A percentile compares a stretch with the other conserved stretches of the same genome.
Conservation (phyloP, 371 early-diverging fungal genomes). For the Blastocladiella emersonii region DNA sequence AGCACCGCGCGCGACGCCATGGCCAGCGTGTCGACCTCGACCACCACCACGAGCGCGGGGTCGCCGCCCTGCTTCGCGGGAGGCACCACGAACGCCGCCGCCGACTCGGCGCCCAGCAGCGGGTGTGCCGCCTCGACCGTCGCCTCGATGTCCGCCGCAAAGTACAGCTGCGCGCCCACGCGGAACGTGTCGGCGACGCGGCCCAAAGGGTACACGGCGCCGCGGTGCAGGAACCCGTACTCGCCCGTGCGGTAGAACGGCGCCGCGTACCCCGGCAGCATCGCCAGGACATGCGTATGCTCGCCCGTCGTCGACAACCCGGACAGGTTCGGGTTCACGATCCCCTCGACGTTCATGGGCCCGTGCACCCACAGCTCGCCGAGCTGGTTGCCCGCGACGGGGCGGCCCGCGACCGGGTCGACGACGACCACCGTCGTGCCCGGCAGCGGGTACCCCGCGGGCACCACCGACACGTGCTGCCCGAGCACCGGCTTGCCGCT, state of each 20-base stretch:
- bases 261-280: not conserved
- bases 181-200: not conserved
- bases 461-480: not conserved
- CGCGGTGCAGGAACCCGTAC: not conserved
- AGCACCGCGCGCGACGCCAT: not conserved
- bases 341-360: slow-evolving; percentile 37
- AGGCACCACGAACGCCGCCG: not conserved
- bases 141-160: not conserved
- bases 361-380: slow-evolving; percentile 82
- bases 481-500: no score
- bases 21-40: not conserved
- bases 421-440: slow-evolving; percentile 69
- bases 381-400: slow-evolving; percentile 48
- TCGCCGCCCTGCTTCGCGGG: not conserved
- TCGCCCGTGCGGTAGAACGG: not conserved
- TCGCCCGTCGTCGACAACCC: not conserved
- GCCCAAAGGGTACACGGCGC: not conserved
- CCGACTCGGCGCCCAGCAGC: not conserved
- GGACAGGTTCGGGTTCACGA: not conserved
- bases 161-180: not conserved
- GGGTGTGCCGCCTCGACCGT: not conserved
- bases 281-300: no score
- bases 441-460: slow-evolving; percentile 14
- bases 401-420: slow-evolving; percentile 47
- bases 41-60: not conserved